Evolutionary conservation across 148 eudicot genomes (phyloP), one percentile per base, ranked within the genome.

Genomic region (Spergularia bocconei): DNA sequence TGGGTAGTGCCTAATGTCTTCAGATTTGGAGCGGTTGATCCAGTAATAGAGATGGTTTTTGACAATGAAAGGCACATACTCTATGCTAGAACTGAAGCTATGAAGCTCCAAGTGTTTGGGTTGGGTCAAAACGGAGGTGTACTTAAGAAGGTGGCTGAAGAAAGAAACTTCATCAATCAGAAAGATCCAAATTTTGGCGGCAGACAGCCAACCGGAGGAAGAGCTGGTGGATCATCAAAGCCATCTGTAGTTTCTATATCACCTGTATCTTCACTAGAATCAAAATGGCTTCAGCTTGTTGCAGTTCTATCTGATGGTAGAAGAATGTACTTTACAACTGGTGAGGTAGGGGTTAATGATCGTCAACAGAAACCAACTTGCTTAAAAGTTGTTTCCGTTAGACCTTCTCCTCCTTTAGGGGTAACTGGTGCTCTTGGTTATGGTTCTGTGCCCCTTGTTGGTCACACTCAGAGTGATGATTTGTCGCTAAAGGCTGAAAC

Each of bases 1-100:
- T 96, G 99, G 99, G 87, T 92, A 75, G 89, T 96, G 62, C 99
- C 99, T 33, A 92, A 92, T 79, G 88, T 96, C 81, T 96, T 96
- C 78, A 93, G 90, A 83, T 96, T 92, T 86, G 99, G 96, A 83
- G 93, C 97, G 23, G 87, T 91, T 79, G 98, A 92, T 85, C 96
- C 99, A 54, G 85, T 92, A 69, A 84, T 92, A 73, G 99, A 96
- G 79, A 96, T 96, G 99, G 97, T 87, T 57, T 80, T 91, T 79
- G 99, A 96, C 85, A 89, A 88, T 69, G 99, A 92, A 82, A 88
- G 99, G 67, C 88, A 92, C 75, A 86, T 92, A 75, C 78, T 96
- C 54, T 96, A 96, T 85, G 98, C 94, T 73, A 96, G 98, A 77
- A 88, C 98, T 55, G 98, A 92, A 87, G 91, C 91, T 67, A 89